Evolutionary conservation across 768 basidiomycete species (phyloP), one percentile per base, ranked within the genome.

Genomic region (Tephrocybe sp.): DNA sequence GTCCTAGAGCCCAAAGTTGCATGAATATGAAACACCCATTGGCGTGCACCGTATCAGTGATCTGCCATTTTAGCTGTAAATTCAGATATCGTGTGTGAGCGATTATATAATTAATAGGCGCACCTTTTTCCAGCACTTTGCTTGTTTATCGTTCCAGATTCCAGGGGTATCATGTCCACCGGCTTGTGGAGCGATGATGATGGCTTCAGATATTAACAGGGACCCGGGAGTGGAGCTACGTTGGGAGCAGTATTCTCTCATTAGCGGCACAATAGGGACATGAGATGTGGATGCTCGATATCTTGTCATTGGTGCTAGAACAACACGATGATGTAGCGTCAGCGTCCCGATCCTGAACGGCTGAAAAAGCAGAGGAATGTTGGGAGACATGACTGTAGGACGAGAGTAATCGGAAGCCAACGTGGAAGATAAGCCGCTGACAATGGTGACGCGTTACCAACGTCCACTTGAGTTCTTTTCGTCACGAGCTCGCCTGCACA

Each of bases 1-100:
- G 74, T 0, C 80, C 84, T 1, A 80, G 58, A 1, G 83, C 83
- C 72, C 82, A 81, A 1, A 83, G 71, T 60, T 86, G 84, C 22
- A 76, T 47, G 60, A 69, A 82, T 21, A 86, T 76, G 61, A 67
- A 71, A 12, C 67, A 75, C 0, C 72, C 67, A 61, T 65, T 53
- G 3, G 71, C 73, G 57, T 87, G 85, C 0, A 86, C 83, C 5
- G 76, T 44, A 75, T 66, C 53, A 8, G 53, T 54, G 3, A 54
- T 43, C 53, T 54, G 7, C 6, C 5, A 2, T 15, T 19, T 30
- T 2, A 11, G 18, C 9, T n/a, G 18, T 37, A n/a, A 3, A 18
- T 19, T 37, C n/a, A n/a, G n/a, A n/a, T n/a, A n/a, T n/a, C n/a
- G n/a, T n/a, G n/a, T n/a, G n/a, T n/a, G n/a, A n/a, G n/a, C n/a